These are phyloP conservation scores for Verticillium dahliae DNA, from an alignment of 2,329 filamentous ascomycete species.

Conservation along the genomic window DNA sequence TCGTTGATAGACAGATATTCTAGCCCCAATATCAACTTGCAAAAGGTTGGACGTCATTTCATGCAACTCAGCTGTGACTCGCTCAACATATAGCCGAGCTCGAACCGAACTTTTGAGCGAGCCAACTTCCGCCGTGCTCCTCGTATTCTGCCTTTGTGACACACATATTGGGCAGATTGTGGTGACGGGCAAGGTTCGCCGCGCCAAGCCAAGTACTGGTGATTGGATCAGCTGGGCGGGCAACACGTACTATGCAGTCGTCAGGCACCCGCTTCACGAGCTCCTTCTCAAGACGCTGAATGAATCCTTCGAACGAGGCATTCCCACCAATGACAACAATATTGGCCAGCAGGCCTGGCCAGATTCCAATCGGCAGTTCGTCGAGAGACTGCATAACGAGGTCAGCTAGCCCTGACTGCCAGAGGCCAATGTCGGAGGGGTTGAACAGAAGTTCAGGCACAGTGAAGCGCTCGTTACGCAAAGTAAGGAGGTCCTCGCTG, in stretches of 20 bases:
- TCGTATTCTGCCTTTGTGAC: slow-evolving; percentile 91
- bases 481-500: slow-evolving; percentile 73
- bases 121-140: slow-evolving; percentile 73
- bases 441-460: slow-evolving; percentile 88
- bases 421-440: slow-evolving; percentile 77
- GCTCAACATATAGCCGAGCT: slow-evolving; percentile 19
- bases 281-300: slow-evolving; percentile 71
- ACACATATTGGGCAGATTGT: slow-evolving; percentile 57
- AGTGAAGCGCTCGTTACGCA: slow-evolving; percentile 87
- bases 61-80: not conserved
- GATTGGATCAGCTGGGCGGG: slow-evolving; percentile 64
- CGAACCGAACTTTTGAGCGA: slow-evolving; percentile 61
- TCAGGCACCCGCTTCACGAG: slow-evolving; percentile 65
- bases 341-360: slow-evolving; percentile 79
- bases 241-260: slow-evolving; percentile 72
- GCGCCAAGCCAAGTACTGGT: slow-evolving; percentile 81
- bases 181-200: slow-evolving; percentile 67
- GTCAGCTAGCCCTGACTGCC: slow-evolving; percentile 74
- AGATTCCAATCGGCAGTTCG: slow-evolving; percentile 71
- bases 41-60: not conserved
- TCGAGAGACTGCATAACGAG: slow-evolving; percentile 75
- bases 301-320: slow-evolving; percentile 71
- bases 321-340: slow-evolving; percentile 87
- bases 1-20: not conserved
- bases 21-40: not conserved